Percentiles rank a stretch among this genome's conserved stretches.
Conservation (phyloP, 345 rosid species). For the Ceriops tagal region DNA sequence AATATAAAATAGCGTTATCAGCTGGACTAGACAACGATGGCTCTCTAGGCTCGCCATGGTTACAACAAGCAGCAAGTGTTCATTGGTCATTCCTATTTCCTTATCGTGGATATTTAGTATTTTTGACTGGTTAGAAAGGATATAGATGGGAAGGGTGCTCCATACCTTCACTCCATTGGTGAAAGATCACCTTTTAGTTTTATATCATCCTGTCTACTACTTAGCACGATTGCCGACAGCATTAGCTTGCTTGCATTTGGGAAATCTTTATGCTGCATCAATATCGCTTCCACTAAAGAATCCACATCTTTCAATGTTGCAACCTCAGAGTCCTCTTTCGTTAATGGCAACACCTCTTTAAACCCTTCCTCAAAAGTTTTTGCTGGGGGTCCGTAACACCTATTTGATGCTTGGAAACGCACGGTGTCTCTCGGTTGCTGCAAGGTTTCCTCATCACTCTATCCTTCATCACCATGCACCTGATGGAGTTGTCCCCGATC, state of each 20-base stretch:
- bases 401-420: slow-evolving; percentile 69
- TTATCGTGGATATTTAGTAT: no score
- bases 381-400: slow-evolving; percentile 64
- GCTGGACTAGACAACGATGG: no score
- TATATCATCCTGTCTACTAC: slow-evolving; percentile 39
- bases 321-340: slow-evolving; percentile 43
- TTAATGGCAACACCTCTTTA: slow-evolving; percentile 58
- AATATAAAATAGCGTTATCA: no score
- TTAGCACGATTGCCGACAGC: slow-evolving; percentile 71
- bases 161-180: slow-evolving; percentile 30
- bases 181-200: slow-evolving; percentile 21
- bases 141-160: no score
- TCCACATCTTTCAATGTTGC: slow-evolving; percentile 28
- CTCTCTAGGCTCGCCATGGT: no score
- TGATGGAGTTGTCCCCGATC: slow-evolving; percentile 69
- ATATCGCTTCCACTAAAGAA: slow-evolving; percentile 59
- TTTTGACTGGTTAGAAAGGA: no score
- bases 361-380: slow-evolving; percentile 65
- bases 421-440: slow-evolving; percentile 55
- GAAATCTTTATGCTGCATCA: slow-evolving; percentile 83
- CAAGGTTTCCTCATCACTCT: slow-evolving; percentile 82
- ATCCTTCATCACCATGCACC: slow-evolving; percentile 62
- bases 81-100: no score
- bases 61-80: no score
- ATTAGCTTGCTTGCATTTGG: slow-evolving; percentile 84